A percentile compares a stretch with the other conserved stretches of the same genome.
These are phyloP conservation scores for Gossypium raimondii DNA, from an alignment of 345 rosid genomes.

Conservation along the genomic window DNA sequence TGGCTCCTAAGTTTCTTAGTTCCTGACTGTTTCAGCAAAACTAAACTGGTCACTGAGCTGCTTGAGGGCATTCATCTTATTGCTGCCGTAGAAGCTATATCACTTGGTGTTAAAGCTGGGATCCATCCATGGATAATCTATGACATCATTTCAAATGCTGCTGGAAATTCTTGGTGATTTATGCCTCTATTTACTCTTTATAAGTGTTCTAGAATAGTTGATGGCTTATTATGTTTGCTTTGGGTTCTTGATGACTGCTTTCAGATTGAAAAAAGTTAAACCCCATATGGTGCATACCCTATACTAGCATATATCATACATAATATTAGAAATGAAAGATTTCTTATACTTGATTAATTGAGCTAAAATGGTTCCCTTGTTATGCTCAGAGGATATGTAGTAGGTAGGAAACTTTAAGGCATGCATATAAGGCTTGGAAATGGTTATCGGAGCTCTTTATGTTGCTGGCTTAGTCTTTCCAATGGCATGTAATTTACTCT, in stretches of 20 bases:
- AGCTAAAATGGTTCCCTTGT: neutral
- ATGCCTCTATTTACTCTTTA: slow-evolving; percentile 10
- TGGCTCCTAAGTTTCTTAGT: slow-evolving; percentile 11
- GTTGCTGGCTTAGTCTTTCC: neutral
- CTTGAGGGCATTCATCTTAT: slow-evolving; percentile 86
- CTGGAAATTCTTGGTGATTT: slow-evolving; percentile 93
- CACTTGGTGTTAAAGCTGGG: slow-evolving; percentile 61
- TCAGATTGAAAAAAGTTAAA: slow-evolving; percentile 6
- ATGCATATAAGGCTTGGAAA: neutral
- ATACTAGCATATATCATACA: neutral
- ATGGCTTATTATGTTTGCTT: neutral
- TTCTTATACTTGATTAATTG: neutral
- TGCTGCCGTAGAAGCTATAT: slow-evolving; percentile 87
- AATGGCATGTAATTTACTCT: slow-evolving; percentile 1
- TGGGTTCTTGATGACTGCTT: slow-evolving; percentile 11
- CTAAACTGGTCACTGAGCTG: slow-evolving; percentile 70
- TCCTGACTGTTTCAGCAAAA: slow-evolving; percentile 45
- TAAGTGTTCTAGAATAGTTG: neutral
- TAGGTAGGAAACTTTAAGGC: slow-evolving; percentile 5
- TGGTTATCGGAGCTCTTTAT: neutral
- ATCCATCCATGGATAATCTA: slow-evolving; percentile 93
- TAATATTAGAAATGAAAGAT: neutral
- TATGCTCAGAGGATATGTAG: neutral
- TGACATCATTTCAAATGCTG: slow-evolving; percentile 92
- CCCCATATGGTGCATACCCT: neutral